A percentile compares a stretch with the other conserved stretches of the same genome.
phyloP scores from a whole-genome alignment of 2,329 filamentous ascomycete species.

The Hypoxylon sp. region DNA sequence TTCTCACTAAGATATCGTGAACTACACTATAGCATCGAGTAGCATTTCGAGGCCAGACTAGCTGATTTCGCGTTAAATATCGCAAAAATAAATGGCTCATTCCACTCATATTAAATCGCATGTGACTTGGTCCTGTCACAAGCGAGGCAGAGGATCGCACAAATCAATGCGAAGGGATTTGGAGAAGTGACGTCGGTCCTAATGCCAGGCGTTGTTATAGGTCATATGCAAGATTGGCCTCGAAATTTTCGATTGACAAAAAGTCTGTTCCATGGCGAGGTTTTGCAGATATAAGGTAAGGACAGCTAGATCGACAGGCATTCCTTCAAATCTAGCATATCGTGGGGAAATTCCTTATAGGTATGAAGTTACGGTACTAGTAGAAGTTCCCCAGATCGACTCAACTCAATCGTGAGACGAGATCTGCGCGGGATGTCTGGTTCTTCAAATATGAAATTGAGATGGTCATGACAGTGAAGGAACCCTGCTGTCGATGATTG shows the following conservation, averaged over 20 bases:
- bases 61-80: conserved; percentile 31
- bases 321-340: conserved; percentile 8
- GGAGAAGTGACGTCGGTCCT: conserved; percentile 28
- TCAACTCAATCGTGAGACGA: conserved; percentile 2
- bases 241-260: neutral
- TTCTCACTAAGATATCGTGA: conserved; percentile 23
- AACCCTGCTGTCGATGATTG: conserved; percentile 15
- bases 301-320: neutral
- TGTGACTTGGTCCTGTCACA: conserved; percentile 26
- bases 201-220: conserved; percentile 13
- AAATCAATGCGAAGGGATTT: conserved; percentile 28
- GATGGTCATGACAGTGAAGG: conserved; percentile 3
- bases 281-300: conserved; percentile 8
- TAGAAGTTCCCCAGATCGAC: conserved; percentile 3
- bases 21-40: conserved; percentile 22
- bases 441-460: neutral
- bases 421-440: conserved; percentile 9
- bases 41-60: conserved; percentile 16
- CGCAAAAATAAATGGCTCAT: conserved; percentile 40
- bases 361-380: neutral
- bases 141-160: conserved; percentile 26
- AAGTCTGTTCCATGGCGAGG: conserved; percentile 10
- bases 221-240: conserved; percentile 3
- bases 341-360: conserved; percentile 20
- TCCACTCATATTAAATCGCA: conserved; percentile 21